Conservation (phyloP, 2,329 filamentous ascomycete species). For the Botrytis elliptica region DNA sequence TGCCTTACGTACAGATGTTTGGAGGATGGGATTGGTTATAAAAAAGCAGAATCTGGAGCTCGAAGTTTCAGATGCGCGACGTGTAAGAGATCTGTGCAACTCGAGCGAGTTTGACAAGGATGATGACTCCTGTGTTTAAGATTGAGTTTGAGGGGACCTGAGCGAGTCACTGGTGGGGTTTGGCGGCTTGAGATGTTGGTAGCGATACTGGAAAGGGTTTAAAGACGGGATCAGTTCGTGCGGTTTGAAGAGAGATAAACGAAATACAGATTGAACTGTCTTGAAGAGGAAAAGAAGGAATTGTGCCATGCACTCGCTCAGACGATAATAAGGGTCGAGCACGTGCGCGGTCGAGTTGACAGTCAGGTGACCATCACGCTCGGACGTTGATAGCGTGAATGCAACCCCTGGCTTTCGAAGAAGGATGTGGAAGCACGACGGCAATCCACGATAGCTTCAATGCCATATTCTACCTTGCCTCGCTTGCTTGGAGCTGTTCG, state of each 20-base stretch:
- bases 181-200: neutral
- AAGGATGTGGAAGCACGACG: neutral
- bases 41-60: neutral
- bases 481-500: neutral
- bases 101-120: neutral
- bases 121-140: constrained; percentile 7
- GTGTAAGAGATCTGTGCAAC: constrained; percentile 4
- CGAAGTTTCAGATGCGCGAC: constrained; percentile 1
- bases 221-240: neutral
- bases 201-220: neutral
- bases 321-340: neutral
- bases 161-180: neutral
- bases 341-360: neutral
- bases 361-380: neutral
- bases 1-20: neutral
- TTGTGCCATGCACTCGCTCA: neutral
- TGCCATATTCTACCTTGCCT: neutral
- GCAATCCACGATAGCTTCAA: neutral
- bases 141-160: neutral
- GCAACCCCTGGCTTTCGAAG: neutral
- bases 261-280: neutral
- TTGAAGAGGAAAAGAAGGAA: neutral
- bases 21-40: neutral
- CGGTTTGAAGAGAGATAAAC: neutral
- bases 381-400: neutral